These are phyloP conservation scores for Pontederia paniculata DNA, from an alignment of 176 grass and related monocot species.

Conservation along the genomic window DNA sequence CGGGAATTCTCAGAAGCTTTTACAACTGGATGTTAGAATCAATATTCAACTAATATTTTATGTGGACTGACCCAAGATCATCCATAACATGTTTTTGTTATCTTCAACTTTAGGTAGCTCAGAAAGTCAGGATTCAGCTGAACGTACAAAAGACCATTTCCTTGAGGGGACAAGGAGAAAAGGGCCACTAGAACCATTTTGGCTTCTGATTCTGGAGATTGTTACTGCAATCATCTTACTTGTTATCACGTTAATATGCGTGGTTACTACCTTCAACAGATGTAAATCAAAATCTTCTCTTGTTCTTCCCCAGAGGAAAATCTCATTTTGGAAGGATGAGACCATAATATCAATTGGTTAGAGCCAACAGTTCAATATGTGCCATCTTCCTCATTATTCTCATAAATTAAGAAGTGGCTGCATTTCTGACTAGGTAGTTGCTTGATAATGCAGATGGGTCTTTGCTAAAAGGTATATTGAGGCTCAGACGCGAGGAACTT, in stretches of 20 bases:
- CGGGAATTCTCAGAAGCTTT: too few relatives aligned
- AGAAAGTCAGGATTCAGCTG: constrained; percentile 8
- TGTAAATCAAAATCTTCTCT: constrained; percentile 35
- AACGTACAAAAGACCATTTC: background rate
- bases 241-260: constrained; percentile 36
- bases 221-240: constrained; percentile 32
- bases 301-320: constrained; percentile 38
- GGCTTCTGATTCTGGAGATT: constrained; percentile 84
- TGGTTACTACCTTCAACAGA: constrained; percentile 23
- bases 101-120: constrained; percentile 36
- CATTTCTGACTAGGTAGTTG: too few relatives aligned
- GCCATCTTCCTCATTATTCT: too few relatives aligned
- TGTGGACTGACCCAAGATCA: too few relatives aligned
- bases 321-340: constrained; percentile 50
- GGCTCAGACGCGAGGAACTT: constrained; percentile 59
- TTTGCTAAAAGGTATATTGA: constrained; percentile 41
- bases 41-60: too few relatives aligned
- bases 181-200: constrained; percentile 36
- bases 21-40: too few relatives aligned
- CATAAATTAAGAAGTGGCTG: too few relatives aligned
- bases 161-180: constrained; percentile 19
- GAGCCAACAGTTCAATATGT: background rate
- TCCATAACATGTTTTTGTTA: background rate
- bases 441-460: constrained; percentile 34
- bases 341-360: constrained; percentile 59